A percentile compares a stretch with the other conserved stretches of the same genome.
Evolutionary conservation across 164 flowering plant species (phyloP).

Genomic region (Sedum album): DNA sequence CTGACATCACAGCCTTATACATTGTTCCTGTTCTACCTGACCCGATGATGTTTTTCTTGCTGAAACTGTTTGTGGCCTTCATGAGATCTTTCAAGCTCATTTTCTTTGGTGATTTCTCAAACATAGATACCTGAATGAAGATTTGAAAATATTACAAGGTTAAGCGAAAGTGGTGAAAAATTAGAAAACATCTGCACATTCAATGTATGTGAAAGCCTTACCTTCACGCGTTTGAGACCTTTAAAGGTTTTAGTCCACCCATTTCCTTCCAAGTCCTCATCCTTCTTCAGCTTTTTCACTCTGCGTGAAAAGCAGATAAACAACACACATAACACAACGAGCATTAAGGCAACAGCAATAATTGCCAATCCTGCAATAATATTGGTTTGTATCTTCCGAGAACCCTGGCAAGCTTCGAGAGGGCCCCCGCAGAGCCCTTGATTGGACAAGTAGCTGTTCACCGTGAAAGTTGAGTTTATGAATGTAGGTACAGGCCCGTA

Average conservation of each 20-base stretch:
- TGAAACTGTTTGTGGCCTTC: slow-evolving; percentile 61
- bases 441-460: slow-evolving; percentile 40
- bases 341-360: slow-evolving; percentile 36
- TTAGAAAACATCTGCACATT: background rate
- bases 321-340: slow-evolving; percentile 25
- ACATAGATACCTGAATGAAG: slow-evolving; percentile 53
- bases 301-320: slow-evolving; percentile 30
- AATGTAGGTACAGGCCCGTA: slow-evolving; percentile 49
- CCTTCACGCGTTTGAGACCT: slow-evolving; percentile 66
- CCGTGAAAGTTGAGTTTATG: background rate
- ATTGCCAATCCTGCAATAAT: slow-evolving; percentile 45
- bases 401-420: slow-evolving; percentile 19
- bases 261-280: slow-evolving; percentile 72
- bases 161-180: background rate
- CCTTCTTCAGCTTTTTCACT: slow-evolving; percentile 35
- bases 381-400: slow-evolving; percentile 19
- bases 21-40: slow-evolving; percentile 54
- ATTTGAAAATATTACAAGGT: background rate
- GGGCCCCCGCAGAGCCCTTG: slow-evolving; percentile 57
- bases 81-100: slow-evolving; percentile 61
- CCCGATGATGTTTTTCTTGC: slow-evolving; percentile 47
- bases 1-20: slow-evolving; percentile 47
- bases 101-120: slow-evolving; percentile 56
- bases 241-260: slow-evolving; percentile 72
- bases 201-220: slow-evolving; percentile 12